These are phyloP conservation scores for Capsicum baccatum DNA, from an alignment of 257 asterid species.

Conservation along the genomic window DNA sequence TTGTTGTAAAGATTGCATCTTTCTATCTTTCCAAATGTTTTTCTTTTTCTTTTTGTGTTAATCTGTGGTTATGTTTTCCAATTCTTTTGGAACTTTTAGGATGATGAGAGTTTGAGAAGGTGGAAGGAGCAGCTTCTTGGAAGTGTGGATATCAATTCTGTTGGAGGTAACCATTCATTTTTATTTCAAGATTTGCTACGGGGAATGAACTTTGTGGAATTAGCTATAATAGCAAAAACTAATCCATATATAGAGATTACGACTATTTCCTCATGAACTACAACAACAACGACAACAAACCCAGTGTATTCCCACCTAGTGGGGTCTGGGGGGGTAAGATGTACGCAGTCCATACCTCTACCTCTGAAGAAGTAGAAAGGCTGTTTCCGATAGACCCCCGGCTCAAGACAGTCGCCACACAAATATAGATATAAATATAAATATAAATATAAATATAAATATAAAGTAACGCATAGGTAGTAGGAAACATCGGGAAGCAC, in stretches of 20 bases:
- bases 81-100: slow-evolving; percentile 39
- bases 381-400: no score
- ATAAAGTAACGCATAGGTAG: no score
- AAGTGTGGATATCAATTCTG: slow-evolving; percentile 57
- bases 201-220: background rate
- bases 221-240: background rate
- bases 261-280: background rate
- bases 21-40: background rate
- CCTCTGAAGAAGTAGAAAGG: no score
- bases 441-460: no score
- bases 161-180: slow-evolving; percentile 49
- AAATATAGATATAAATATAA: no score
- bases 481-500: no score
- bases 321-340: no score
- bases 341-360: no score
- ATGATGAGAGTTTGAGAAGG: slow-evolving; percentile 76
- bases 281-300: no score
- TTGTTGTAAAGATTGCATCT: background rate
- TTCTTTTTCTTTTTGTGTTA: background rate
- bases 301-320: no score
- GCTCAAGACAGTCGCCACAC: no score
- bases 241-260: background rate
- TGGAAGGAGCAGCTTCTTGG: slow-evolving; percentile 83
- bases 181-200: background rate
- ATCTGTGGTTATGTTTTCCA: background rate